Base-by-base conservation (phyloP, 2,329 filamentous ascomycete genomes). In the Aspergillus fischeri region DNA sequence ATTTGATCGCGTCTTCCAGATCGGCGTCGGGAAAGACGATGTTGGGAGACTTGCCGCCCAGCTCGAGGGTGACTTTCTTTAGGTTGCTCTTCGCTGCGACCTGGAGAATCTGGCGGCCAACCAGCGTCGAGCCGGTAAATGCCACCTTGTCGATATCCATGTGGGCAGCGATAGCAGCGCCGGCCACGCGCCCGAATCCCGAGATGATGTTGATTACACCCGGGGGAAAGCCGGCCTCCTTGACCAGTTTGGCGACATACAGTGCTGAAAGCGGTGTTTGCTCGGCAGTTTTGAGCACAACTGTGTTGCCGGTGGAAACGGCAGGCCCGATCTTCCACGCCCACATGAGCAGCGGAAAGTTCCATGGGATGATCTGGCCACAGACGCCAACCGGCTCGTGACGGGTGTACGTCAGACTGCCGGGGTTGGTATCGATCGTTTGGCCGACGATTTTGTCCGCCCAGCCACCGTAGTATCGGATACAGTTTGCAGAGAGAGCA, bases 361-460 rank as follows among this genome's bases (percentile, higher is more conserved):
- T 92, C 89, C 89, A 92, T 65, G 90, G 90, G 69, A 94, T 93
- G 73, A 94, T 93, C 76, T 95, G 90, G 73, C 87, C 91, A 75
- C 90, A 94, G 61, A 92, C 88, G 76, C 89, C 89, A 62, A 86
- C 77, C 38, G 91, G 89, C 82, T 96, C 91, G 67, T 86, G 85
- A 72, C 83, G 82, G 66, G 90, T 92, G 81, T 94, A 95, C 81
- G 89, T 88, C 80, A 95, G 91, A 75, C 86, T 90, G 65, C 91
- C 88, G 55, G 85, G 83, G 69, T 83, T 79, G 65, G 91, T 89
- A 69, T 95, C 90, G 63, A 94, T 86, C 61, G 91, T 90, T 82
- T 92, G 91, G 76, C 91, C 91, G 79, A 89, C 83, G 66, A 95
- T 89, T 87, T 96, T 96, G 82, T 96, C 95, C 91, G 81, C 94